Conservation (phyloP, 352 stramenopile genomes). For the Phytophthora megakarya region DNA sequence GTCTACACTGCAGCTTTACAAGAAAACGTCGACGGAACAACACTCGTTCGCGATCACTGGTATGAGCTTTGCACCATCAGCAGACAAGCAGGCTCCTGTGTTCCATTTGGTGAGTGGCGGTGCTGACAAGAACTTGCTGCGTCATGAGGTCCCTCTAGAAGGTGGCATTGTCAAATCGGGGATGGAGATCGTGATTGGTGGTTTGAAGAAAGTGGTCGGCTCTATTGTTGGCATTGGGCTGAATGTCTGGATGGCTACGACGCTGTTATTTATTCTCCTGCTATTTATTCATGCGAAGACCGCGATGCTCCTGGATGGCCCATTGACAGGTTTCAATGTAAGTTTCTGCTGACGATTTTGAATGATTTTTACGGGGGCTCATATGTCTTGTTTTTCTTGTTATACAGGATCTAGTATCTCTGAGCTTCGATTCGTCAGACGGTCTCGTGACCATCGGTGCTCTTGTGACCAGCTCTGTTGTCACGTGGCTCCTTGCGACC, state of each 20-base stretch:
- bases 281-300: slow-evolving; percentile 80
- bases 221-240: slow-evolving; percentile 51
- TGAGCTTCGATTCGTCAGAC: slow-evolving; percentile 66
- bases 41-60: slow-evolving; percentile 86
- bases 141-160: slow-evolving; percentile 65
- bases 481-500: slow-evolving; percentile 46
- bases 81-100: slow-evolving; percentile 38
- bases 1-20: slow-evolving; percentile 54
- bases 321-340: slow-evolving; percentile 62
- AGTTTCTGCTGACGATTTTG: slow-evolving; percentile 3
- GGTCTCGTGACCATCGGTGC: slow-evolving; percentile 49
- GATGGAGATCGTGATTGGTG: slow-evolving; percentile 36
- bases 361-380: background rate
- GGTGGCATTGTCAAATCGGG: slow-evolving; percentile 59
- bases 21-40: slow-evolving; percentile 55
- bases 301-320: slow-evolving; percentile 51
- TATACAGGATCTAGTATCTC: slow-evolving; percentile 48
- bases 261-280: slow-evolving; percentile 73
- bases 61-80: slow-evolving; percentile 64
- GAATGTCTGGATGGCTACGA: slow-evolving; percentile 48
- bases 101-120: slow-evolving; percentile 72
- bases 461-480: slow-evolving; percentile 36
- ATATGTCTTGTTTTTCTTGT: slow-evolving; percentile 14
- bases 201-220: slow-evolving; percentile 38
- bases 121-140: slow-evolving; percentile 75